Evolutionary conservation across 1,139 yeast genomes (phyloP).

Genomic region (Yarrowia galli): DNA sequence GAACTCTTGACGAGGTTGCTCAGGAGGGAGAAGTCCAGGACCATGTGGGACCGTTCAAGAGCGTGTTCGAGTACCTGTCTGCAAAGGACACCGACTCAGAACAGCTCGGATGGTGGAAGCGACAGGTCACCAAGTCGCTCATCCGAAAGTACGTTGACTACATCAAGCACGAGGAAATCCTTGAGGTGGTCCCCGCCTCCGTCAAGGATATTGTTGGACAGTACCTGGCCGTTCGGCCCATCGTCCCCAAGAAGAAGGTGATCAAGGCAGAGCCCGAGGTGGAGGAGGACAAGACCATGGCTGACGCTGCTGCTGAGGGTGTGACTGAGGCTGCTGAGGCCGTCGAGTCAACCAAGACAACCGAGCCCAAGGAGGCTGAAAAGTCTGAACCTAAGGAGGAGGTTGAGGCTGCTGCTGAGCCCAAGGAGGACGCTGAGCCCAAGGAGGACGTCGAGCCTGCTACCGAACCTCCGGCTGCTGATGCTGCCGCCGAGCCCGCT

Average conservation of each 20-base stretch:
- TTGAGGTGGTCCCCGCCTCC: not conserved
- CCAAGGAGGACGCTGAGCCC: not conserved
- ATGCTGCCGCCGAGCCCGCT: not conserved
- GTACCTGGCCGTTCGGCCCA: slow-evolving; percentile 15
- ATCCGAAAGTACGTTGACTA: slow-evolving; percentile 21
- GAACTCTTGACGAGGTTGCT: slow-evolving; percentile 39
- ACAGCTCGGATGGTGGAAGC: slow-evolving; percentile 26
- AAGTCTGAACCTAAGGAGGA: not conserved
- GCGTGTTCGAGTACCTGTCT: slow-evolving; percentile 17
- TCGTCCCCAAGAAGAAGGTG: slow-evolving; percentile 18
- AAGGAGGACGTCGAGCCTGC: not conserved
- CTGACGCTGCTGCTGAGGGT: slow-evolving; percentile 7
- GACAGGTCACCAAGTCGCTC: slow-evolving; percentile 24
- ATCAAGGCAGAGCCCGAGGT: not conserved
- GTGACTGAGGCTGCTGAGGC: not conserved
- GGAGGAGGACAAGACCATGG: not conserved
- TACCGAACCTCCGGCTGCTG: not conserved
- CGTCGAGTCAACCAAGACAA: not conserved
- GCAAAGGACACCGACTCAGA: slow-evolving; percentile 2
- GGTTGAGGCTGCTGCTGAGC: not conserved
- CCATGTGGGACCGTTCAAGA: slow-evolving; percentile 13
- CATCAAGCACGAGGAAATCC: slow-evolving; percentile 13
- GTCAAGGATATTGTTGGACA: not conserved
- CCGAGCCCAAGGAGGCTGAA: not conserved
- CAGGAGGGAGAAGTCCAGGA: slow-evolving; percentile 21